These are phyloP conservation scores for Herpetomonas tarakana DNA, from an alignment of 208 protist genomes.

Conservation along the genomic window DNA sequence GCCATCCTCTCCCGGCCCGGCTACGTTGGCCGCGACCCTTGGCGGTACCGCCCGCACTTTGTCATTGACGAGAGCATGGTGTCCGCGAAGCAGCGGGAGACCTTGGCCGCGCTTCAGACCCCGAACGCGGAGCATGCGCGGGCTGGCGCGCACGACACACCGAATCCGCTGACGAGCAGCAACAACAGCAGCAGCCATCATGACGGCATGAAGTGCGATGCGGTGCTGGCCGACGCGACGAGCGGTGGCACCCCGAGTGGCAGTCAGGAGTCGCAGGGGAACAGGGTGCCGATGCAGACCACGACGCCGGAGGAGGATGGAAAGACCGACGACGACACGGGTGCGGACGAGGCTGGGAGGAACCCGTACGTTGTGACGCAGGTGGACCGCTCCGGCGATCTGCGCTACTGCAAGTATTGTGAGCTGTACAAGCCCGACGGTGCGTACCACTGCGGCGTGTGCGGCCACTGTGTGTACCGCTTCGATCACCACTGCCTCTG, in stretches of 20 bases:
- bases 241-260: not conserved
- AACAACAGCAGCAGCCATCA: not conserved
- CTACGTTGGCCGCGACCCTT: conserved; percentile 44
- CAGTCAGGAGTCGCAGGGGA: not conserved
- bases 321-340: not conserved
- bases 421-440: conserved; percentile 69
- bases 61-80: not conserved
- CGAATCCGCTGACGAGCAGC: too few species aligned
- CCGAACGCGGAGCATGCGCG: not conserved
- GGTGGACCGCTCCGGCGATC: conserved; percentile 22
- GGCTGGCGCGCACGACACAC: not conserved
- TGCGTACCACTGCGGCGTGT: conserved; percentile 85
- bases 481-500: conserved; percentile 93
- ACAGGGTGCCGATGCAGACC: not conserved
- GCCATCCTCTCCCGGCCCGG: conserved; percentile 52
- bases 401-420: conserved; percentile 71
- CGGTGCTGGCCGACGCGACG: not conserved
- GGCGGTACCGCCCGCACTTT: conserved; percentile 43
- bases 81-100: not conserved
- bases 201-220: not conserved
- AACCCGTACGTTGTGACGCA: conserved; percentile 44
- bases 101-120: not conserved
- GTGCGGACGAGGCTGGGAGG: not conserved
- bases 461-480: conserved; percentile 64
- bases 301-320: not conserved